Evolutionary conservation across 1,284 basidiomycete species (phyloP).

Genomic region (Pisolithus thermaeus): DNA sequence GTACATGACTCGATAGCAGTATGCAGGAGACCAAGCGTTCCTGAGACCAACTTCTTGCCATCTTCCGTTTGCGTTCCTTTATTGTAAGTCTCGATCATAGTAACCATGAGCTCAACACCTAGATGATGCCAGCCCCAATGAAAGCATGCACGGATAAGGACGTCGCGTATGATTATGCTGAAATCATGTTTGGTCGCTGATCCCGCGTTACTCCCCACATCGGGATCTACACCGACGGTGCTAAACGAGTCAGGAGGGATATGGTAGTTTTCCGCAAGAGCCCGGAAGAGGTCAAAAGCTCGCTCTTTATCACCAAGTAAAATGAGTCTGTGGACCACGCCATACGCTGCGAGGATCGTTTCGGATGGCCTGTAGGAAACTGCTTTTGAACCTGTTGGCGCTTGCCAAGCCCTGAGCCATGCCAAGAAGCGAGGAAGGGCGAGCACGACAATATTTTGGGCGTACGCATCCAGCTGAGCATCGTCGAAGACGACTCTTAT

Average conservation of each 20-base stretch:
- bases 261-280: slow-evolving; percentile 30
- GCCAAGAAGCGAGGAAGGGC: slow-evolving; percentile 19
- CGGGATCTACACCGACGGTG: slow-evolving; percentile 15
- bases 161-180: slow-evolving; percentile 37
- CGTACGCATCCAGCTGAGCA: slow-evolving; percentile 7
- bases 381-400: slow-evolving; percentile 12
- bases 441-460: slow-evolving; percentile 14
- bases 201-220: background rate
- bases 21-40: slow-evolving; percentile 33
- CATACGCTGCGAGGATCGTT: slow-evolving; percentile 17
- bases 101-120: slow-evolving; percentile 33
- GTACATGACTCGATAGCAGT: slow-evolving; percentile 32
- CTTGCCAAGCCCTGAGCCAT: slow-evolving; percentile 13
- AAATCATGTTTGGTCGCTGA: slow-evolving; percentile 30
- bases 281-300: slow-evolving; percentile 39
- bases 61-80: background rate
- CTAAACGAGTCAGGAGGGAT: slow-evolving; percentile 37
- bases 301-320: slow-evolving; percentile 24
- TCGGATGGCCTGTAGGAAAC: slow-evolving; percentile 25
- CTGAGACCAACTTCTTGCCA: slow-evolving; percentile 13
- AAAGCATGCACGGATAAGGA: slow-evolving; percentile 42
- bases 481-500: slow-evolving; percentile 18
- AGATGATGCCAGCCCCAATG: slow-evolving; percentile 44
- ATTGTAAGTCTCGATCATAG: slow-evolving; percentile 29
- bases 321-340: slow-evolving; percentile 31